Percentiles rank a stretch among this genome's conserved stretches.
Conservation (phyloP, 2,329 filamentous ascomycete species). For the Diaporthe sp. region DNA sequence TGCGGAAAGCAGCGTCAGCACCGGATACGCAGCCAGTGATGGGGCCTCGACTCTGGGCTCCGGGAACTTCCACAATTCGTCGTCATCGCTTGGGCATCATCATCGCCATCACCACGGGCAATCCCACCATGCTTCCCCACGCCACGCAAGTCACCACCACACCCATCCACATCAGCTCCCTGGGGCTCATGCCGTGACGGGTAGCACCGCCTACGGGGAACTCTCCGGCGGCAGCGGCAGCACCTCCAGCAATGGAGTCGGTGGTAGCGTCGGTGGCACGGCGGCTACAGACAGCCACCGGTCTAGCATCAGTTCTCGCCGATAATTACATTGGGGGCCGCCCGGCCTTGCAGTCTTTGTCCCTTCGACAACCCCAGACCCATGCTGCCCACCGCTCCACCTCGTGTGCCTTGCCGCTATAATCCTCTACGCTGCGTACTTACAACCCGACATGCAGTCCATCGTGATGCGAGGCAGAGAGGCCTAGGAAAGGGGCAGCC, state of each 20-base stretch:
- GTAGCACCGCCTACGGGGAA: slow-evolving; percentile 40
- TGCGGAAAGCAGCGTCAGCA: slow-evolving; percentile 32
- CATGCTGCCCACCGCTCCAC: not conserved
- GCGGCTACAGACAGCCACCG: slow-evolving; percentile 39
- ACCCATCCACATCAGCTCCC: slow-evolving; percentile 34
- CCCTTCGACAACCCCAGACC: slow-evolving; percentile 10
- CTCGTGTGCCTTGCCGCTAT: slow-evolving; percentile 9
- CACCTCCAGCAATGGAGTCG: slow-evolving; percentile 34
- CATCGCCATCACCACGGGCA: slow-evolving; percentile 33
- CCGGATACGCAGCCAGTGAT: slow-evolving; percentile 36
- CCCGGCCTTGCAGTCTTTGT: not conserved
- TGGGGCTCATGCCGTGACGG: slow-evolving; percentile 27
- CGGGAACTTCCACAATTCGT: slow-evolving; percentile 19
- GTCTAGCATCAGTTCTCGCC: slow-evolving; percentile 32
- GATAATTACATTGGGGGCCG: slow-evolving; percentile 13
- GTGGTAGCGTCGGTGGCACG: slow-evolving; percentile 34
- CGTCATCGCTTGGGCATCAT: slow-evolving; percentile 34
- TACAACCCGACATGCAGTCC: slow-evolving; percentile 26
- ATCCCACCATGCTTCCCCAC: slow-evolving; percentile 33
- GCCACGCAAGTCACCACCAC: slow-evolving; percentile 35
- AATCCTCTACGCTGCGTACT: not conserved
- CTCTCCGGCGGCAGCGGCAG: slow-evolving; percentile 30
- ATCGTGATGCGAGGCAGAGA: not conserved
- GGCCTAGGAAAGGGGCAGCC: not conserved
- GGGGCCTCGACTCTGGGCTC: slow-evolving; percentile 12